A percentile compares a stretch with the other conserved stretches of the same genome.
Conservation (phyloP, 345 rosid genomes). For the Linum lewisii region DNA sequence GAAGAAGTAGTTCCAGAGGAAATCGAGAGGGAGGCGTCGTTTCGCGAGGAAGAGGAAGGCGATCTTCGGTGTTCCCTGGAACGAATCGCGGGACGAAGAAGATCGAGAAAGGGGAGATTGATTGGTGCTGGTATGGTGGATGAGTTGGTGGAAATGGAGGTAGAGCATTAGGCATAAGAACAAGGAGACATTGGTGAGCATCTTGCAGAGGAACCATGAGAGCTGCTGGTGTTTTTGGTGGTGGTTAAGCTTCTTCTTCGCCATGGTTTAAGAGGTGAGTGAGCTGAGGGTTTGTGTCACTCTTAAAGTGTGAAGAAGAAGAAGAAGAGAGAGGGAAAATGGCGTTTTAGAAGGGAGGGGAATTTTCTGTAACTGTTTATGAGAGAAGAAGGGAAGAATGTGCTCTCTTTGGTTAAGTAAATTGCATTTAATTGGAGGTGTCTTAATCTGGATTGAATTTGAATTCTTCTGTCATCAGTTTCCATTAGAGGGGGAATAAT, state of each 20-base stretch:
- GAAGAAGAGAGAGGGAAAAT: neutral
- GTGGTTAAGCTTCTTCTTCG: neutral
- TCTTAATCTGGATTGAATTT: no score
- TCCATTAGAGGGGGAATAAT: no score
- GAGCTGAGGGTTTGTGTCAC: no score
- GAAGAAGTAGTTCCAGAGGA: slow-evolving; percentile 27
- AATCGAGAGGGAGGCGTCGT: slow-evolving; percentile 25
- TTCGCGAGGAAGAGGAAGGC: slow-evolving; percentile 31
- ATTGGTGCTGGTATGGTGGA: no score
- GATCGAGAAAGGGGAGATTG: neutral
- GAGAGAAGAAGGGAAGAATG: no score
- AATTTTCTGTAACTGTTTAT: neutral
- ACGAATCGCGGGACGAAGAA: neutral
- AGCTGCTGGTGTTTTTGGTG: neutral
- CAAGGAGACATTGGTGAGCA: neutral
- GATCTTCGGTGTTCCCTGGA: slow-evolving; percentile 20
- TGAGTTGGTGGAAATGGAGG: neutral
- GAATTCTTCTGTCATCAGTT: no score
- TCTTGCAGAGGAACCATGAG: neutral
- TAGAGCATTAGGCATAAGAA: neutral
- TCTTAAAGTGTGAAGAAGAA: neutral
- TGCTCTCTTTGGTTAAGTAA: no score
- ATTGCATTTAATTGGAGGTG: no score
- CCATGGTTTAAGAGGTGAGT: no score
- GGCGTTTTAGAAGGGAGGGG: neutral